Percentiles rank a stretch among this genome's conserved stretches.
phyloP scores from a whole-genome alignment of 73 alveolate genomes.

The Symbiodinium pilosum region DNA sequence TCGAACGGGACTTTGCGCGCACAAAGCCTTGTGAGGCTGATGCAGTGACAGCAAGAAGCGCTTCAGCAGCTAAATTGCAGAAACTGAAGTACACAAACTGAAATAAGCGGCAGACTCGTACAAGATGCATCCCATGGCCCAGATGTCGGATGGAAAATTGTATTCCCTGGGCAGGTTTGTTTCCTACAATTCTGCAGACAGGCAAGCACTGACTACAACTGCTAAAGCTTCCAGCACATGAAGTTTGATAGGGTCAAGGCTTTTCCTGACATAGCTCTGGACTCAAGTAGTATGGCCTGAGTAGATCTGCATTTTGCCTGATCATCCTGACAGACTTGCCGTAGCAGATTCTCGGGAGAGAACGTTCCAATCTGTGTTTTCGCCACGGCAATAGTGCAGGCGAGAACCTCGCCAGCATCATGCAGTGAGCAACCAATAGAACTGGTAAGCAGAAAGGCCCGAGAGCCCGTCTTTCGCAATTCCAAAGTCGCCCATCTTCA shows the following conservation, averaged over 20 bases:
- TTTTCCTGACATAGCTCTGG: conserved; percentile 82
- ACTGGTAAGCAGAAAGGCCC: neutral
- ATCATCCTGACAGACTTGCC: neutral
- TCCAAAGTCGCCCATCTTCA: conserved; percentile 97
- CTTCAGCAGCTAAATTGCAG: neutral
- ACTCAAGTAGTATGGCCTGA: conserved; percentile 81
- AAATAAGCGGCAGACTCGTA: conserved; percentile 18
- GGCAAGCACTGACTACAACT: neutral
- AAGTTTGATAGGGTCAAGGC: neutral
- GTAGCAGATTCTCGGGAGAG: neutral
- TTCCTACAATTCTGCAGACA: neutral
- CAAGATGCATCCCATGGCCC: conserved; percentile 94
- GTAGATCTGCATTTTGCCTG: neutral
- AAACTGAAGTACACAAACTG: neutral
- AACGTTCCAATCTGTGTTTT: conserved; percentile 97
- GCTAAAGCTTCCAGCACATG: neutral
- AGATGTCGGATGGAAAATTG: conserved; percentile 65
- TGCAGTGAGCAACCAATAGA: neutral
- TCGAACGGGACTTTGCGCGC: conserved; percentile 74
- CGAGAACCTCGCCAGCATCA: conserved; percentile 91
- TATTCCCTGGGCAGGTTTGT: conserved; percentile 4
- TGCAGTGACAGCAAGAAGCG: neutral
- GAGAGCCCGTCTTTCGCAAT: conserved; percentile 96
- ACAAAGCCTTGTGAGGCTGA: conserved; percentile 18
- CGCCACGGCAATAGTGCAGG: conserved; percentile 96